Percentiles rank a stretch among this genome's conserved stretches.
Conservation (phyloP, 176 grass and related monocot species). For the Bromus sterilis region DNA sequence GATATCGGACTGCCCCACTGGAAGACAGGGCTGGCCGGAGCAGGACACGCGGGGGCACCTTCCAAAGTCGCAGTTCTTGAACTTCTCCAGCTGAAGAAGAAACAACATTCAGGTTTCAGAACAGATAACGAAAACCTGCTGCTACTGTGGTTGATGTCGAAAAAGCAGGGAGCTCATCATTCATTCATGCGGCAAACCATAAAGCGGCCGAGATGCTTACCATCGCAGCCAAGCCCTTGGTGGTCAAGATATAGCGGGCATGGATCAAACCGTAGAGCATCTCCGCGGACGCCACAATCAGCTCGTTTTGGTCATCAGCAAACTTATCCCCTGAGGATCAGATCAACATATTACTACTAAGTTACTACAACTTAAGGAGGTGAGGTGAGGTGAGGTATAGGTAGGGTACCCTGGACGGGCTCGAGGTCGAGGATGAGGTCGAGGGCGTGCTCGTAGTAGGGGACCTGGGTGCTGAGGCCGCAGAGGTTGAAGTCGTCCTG, state of each 20-base stretch:
- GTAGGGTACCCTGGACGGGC: not conserved
- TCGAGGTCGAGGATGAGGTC: not conserved
- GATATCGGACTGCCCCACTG: not conserved
- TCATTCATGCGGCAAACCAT: too few species aligned
- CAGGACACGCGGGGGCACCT: constrained; percentile 1
- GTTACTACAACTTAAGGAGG: not conserved
- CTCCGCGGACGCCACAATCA: not conserved
- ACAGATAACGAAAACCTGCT: not conserved
- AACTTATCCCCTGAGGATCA: not conserved
- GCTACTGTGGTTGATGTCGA: not conserved
- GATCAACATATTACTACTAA: not conserved
- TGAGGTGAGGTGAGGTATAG: not conserved
- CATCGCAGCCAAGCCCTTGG: constrained; percentile 2
- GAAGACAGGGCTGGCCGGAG: not conserved
- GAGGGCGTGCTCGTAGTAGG: not conserved
- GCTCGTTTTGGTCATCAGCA: not conserved
- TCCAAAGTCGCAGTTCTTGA: constrained; percentile 10
- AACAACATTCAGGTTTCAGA: not conserved
- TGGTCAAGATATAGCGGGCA: constrained; percentile 2
- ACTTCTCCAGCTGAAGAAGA: not conserved
- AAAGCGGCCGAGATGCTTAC: too few species aligned
- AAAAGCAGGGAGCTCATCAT: too few species aligned
- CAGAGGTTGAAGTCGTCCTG: constrained; percentile 9
- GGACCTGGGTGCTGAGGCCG: not conserved
- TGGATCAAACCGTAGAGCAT: not conserved